phyloP scores from a whole-genome alignment of 2,329 filamentous ascomycete species.

The Fusarium hostae region DNA sequence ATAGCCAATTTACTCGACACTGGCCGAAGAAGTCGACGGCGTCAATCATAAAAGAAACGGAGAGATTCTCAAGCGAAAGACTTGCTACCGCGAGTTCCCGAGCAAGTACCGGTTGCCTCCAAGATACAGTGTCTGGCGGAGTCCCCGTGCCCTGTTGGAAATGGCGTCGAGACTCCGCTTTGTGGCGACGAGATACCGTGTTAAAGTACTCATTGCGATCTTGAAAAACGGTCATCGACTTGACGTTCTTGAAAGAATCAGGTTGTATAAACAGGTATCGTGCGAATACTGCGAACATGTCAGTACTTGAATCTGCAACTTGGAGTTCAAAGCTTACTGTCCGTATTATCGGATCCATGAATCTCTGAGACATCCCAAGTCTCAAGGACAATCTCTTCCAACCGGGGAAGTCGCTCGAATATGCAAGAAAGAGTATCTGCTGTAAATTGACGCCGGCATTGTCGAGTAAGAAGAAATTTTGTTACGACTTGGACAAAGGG shows the following conservation, averaged over 20 bases:
- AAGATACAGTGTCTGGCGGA: neutral
- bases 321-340: too few relatives aligned
- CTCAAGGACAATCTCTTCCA: neutral
- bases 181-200: neutral
- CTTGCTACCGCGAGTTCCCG: neutral
- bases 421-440: neutral
- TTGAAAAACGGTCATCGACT: conserved; percentile 14
- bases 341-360: accelerated
- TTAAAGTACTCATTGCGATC: conserved; percentile 14
- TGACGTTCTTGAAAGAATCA: conserved; percentile 30
- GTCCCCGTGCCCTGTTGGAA: too few relatives aligned
- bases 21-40: neutral
- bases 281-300: neutral
- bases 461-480: neutral
- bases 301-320: neutral
- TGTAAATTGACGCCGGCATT: neutral
- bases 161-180: neutral
- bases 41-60: neutral
- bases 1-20: neutral
- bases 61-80: neutral
- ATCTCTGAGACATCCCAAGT: neutral
- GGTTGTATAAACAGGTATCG: neutral
- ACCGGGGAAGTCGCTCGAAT: neutral
- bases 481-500: neutral
- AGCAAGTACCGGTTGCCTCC: neutral